Percentiles rank a stretch among this genome's conserved stretches.
phyloP scores from a whole-genome alignment of 768 basidiomycete genomes.

The Sporobolomyces pararoseus region DNA sequence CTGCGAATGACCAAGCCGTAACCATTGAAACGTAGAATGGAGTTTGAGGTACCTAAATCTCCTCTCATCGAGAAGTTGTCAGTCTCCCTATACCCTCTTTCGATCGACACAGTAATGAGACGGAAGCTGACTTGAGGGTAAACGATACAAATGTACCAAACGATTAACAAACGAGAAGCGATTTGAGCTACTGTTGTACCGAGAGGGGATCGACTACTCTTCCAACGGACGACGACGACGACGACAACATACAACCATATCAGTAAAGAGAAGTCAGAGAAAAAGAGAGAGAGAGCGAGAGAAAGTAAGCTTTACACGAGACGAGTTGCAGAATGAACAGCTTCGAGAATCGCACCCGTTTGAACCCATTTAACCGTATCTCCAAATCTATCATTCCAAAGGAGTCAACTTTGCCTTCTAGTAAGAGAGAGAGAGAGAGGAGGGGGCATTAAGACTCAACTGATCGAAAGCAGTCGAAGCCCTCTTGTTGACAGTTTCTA shows the following conservation, averaged over 20 bases:
- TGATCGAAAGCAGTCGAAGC: conserved; percentile 13
- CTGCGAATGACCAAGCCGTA: conserved; percentile 84
- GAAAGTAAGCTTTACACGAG: conserved; percentile 71
- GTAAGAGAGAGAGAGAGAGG: background rate
- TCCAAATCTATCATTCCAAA: conserved; percentile 10
- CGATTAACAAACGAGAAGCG: conserved; percentile 70
- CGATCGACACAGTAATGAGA: background rate
- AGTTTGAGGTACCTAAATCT: conserved; percentile 57
- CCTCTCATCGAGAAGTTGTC: no score
- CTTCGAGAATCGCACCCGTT: conserved; percentile 75
- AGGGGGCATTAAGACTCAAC: background rate
- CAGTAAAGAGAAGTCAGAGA: no score
- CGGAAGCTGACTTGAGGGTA: conserved; percentile 59
- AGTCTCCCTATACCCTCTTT: no score
- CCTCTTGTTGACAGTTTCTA: conserved; percentile 48
- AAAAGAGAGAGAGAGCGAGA: conserved; percentile 71
- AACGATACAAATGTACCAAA: conserved; percentile 75
- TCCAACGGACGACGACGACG: conserved; percentile 54
- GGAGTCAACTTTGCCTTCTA: no score
- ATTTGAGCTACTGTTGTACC: conserved; percentile 79
- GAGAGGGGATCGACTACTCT: conserved; percentile 63
- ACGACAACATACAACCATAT: background rate
- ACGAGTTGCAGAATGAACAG: conserved; percentile 71
- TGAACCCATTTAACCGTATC: conserved; percentile 66
- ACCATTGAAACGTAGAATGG: conserved; percentile 88